These are phyloP conservation scores for Coemansia sp. DNA, from an alignment of 192 early-diverging fungal species.

Conservation along the genomic window DNA sequence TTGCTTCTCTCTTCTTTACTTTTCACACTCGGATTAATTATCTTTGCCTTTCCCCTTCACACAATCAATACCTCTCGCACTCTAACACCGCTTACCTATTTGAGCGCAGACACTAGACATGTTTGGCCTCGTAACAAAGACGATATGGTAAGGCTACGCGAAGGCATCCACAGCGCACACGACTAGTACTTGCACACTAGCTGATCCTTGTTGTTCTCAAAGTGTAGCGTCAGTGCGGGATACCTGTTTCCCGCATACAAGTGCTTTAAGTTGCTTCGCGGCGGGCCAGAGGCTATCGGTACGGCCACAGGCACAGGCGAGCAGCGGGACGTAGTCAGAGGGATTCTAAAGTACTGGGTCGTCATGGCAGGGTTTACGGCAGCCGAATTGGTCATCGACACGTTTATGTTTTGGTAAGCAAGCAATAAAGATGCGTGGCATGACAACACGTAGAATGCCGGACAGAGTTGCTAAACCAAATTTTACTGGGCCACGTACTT, in stretches of 20 bases:
- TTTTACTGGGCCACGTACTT: not conserved
- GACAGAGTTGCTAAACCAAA: not conserved
- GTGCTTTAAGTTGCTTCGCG: conserved; percentile 52
- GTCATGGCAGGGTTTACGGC: conserved; percentile 54
- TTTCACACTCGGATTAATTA: not conserved
- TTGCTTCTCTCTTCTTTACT: not conserved
- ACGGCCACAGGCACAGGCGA: not conserved
- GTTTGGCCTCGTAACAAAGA: conserved; percentile 44
- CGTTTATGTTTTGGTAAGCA: conserved; percentile 56
- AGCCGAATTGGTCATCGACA: conserved; percentile 49
- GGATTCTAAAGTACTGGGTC: conserved; percentile 53
- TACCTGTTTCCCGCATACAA: conserved; percentile 49
- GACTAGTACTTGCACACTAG: not conserved
- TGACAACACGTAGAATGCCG: not conserved
- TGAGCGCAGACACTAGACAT: conserved; percentile 8
- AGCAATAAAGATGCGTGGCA: not conserved
- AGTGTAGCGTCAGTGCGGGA: conserved; percentile 39
- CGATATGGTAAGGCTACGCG: conserved; percentile 34
- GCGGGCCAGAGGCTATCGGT: conserved; percentile 43
- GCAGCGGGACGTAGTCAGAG: conserved; percentile 42
- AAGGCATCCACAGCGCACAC: not conserved
- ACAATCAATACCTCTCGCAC: conserved; percentile 1
- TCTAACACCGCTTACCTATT: not conserved
- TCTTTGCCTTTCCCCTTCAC: not conserved
- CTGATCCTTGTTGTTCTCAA: not conserved